Percentiles rank a stretch among this genome's conserved stretches.
Conservation (phyloP, 768 basidiomycete genomes). For the Amanita rubescens region DNA sequence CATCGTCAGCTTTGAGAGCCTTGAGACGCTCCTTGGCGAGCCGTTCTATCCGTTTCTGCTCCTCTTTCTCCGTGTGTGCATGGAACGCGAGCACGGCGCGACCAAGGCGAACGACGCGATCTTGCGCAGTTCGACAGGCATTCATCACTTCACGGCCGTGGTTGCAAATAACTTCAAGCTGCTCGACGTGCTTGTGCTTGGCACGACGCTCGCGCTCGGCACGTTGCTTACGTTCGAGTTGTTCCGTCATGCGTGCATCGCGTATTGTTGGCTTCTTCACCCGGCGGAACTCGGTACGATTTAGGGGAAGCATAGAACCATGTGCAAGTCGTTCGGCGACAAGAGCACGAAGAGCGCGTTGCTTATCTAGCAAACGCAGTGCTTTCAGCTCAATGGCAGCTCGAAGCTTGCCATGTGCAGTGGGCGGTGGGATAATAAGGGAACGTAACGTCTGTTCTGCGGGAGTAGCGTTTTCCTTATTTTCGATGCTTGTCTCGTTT, state of each 20-base stretch:
- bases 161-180: slow-evolving; percentile 76
- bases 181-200: slow-evolving; percentile 94
- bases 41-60: slow-evolving; percentile 93
- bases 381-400: slow-evolving; percentile 92
- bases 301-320: slow-evolving; percentile 82
- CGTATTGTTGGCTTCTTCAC: slow-evolving; percentile 79
- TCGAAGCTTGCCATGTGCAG: slow-evolving; percentile 74
- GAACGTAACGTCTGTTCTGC: slow-evolving; percentile 19
- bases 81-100: slow-evolving; percentile 82
- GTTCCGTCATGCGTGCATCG: slow-evolving; percentile 86
- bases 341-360: slow-evolving; percentile 77
- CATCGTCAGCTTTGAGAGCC: slow-evolving; percentile 95
- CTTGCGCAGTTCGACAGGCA: slow-evolving; percentile 56
- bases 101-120: slow-evolving; percentile 67
- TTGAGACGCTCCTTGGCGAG: slow-evolving; percentile 97
- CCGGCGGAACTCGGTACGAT: slow-evolving; percentile 87
- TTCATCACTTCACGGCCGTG: slow-evolving; percentile 74
- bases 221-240: slow-evolving; percentile 85
- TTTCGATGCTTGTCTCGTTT: slow-evolving; percentile 31
- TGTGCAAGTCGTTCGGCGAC: slow-evolving; percentile 85
- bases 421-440: slow-evolving; percentile 50
- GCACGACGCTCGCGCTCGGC: slow-evolving; percentile 88
- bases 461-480: slow-evolving; percentile 32
- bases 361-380: slow-evolving; percentile 83
- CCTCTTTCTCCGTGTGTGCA: slow-evolving; percentile 89